Base-by-base conservation (phyloP, 2,329 filamentous ascomycete genomes). In the Zymoseptoria brevis region DNA sequence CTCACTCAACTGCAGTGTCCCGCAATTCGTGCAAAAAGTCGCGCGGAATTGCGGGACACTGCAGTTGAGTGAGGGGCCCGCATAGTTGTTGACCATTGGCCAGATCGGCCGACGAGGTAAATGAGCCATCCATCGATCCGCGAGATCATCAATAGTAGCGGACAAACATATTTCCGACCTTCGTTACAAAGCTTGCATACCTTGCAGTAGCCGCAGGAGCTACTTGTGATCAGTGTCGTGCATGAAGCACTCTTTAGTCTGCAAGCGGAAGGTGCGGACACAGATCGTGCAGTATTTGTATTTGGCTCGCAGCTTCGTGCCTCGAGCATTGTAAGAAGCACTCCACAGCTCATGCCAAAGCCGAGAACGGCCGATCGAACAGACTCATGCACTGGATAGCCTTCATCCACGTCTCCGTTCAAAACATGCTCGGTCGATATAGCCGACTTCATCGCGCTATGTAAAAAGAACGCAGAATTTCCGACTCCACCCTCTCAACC, bases 401-500 rank as follows among this genome's bases (percentile, higher is more conserved):
- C 13, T 16, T 45, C 16, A 45, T 45, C 9, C 35, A 7, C 35
- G 4, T 45, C 35, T 16, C 35, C 35, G n/a, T 13, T 45, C 35
- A 7, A 45, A 13, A 13, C 13, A 6, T 45, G 16, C 35, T 16
- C 35, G 13, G 26, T 8, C 26, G 26, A 29, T 29, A 8, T 29
- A 29, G 26, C 26, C 26, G 26, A 29, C 13, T n/a, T n/a, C 35
- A 13, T 16, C 35, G 5, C 35, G 35, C 35, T 45, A 45, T 45
- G 35, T 16, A 45, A 45, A 24, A 45, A 45, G 5, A 45, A 7
- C 35, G 35, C 35, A 16, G 5, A 13, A 13, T n/a, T 6, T 6
- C 35, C 8, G 26, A 29, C 8, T 16, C 7, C 35, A 45, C 35
- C 35, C 35, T 45, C 35, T 45, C 35, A 45, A n/a, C 71, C 71